Base-by-base conservation (phyloP, 306 rosid species). In the Oxytropis ochrocephala region DNA sequence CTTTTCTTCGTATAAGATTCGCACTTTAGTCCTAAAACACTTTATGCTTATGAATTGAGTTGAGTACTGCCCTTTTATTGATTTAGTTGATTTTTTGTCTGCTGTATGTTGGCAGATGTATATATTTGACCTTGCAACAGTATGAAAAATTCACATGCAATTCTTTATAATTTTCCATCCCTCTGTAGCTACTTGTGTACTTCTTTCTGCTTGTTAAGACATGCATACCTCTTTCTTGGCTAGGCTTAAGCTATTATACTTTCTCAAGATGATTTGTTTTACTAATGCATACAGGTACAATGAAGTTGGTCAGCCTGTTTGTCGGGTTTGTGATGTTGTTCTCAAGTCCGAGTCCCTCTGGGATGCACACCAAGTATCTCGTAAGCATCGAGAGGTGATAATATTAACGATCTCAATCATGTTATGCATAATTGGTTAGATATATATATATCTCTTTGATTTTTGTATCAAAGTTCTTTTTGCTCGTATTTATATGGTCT, bases 311-410 rank as follows among this genome's bases (percentile, higher is more conserved):
- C 92, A 91, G 80, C 97, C 95, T 3, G 88, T 88, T 29, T 94
- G 99, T 60, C 84, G 90, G 78, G 90, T 91, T 52, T 94, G 98
- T 42, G 88, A 89, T 27, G 48, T 81, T n/a, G 84, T 81, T 67
- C 51, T 94, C 81, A 85, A 87, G 84, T 87, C 94, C 6, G 99
- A 94, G 64, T 75, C 85, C 2, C 53, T 64, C 29, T 85, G 96
- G 97, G 96, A 89, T 57, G 89, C 88, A 11, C 99, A 94, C 74
- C 95, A 87, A 79, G 82, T 78, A 64, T 94, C 96, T 60, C 96
- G 92, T 62, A 87, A 86, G 82, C 99, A 94, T 81, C 88, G 70
- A 5, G 92, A 94, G 99, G 99, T 88, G 81, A 82, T 87, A 72
- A 77, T 52, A 49, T 53, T 59, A 67, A 11, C 61, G 32, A 35